These are phyloP conservation scores for Skeletonema marinoi DNA, from an alignment of 108 stramenopile genomes.

Conservation along the genomic window DNA sequence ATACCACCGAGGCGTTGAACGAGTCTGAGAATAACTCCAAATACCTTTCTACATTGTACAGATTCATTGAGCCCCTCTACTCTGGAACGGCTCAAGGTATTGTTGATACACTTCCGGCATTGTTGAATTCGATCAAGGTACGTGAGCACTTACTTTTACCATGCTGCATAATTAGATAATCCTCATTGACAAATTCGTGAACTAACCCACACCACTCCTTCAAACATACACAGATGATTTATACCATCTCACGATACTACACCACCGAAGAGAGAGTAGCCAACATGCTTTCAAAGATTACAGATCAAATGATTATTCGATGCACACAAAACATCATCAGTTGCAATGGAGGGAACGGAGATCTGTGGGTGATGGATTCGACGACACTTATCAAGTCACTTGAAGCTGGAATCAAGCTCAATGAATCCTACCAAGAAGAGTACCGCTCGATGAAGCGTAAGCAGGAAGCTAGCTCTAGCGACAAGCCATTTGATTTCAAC, in stretches of 20 bases:
- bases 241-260: constrained; percentile 87
- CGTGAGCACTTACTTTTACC: background rate
- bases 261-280: constrained; percentile 71
- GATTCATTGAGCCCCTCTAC: constrained; percentile 91
- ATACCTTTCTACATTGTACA: constrained; percentile 86
- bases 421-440: constrained; percentile 89
- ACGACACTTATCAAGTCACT: constrained; percentile 70
- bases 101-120: constrained; percentile 88
- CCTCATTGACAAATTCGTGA: background rate
- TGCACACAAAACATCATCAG: constrained; percentile 72
- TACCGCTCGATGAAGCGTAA: constrained; percentile 86
- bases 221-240: constrained; percentile 80
- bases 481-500: constrained; percentile 90
- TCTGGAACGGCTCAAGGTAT: constrained; percentile 79
- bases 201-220: background rate
- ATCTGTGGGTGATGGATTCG: constrained; percentile 83
- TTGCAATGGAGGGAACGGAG: constrained; percentile 18
- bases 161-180: background rate
- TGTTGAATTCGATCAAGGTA: constrained; percentile 87
- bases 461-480: constrained; percentile 71
- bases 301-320: constrained; percentile 88
- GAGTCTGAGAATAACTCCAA: constrained; percentile 95
- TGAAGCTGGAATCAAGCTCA: constrained; percentile 83
- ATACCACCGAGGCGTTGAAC: constrained; percentile 90
- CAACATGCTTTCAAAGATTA: constrained; percentile 82